A percentile compares a stretch with the other conserved stretches of the same genome.
phyloP scores from a whole-genome alignment of 169 alveolate genomes.

The Eimeria necatrix region DNA sequence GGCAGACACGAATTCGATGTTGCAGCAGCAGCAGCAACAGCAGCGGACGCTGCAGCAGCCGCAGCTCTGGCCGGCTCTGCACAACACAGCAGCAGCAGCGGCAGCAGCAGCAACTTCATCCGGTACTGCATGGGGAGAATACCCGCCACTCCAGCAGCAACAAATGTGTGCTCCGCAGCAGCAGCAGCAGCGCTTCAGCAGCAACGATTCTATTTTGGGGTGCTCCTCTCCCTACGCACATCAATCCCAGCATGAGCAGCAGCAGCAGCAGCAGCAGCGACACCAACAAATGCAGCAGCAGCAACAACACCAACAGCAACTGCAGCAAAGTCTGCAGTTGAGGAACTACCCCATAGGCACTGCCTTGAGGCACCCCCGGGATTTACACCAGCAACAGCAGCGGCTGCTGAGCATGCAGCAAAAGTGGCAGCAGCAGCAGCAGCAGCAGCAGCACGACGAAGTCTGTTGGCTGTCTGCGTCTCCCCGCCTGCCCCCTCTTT shows the following conservation, averaged over 20 bases:
- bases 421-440: conserved; percentile 7
- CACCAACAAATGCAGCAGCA: no score
- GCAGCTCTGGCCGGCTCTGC: not conserved
- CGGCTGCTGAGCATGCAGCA: not conserved
- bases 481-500: conserved; percentile 1
- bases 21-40: conserved; percentile 46
- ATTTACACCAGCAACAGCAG: not conserved
- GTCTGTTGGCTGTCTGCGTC: conserved; percentile 31
- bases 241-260: not conserved
- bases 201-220: not conserved
- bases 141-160: conserved; percentile 4
- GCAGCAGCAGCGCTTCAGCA: conserved; percentile 38
- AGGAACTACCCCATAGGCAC: not conserved
- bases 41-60: conserved; percentile 18
- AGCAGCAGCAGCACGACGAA: not conserved
- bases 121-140: conserved; percentile 4
- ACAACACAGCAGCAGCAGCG: not conserved
- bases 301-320: conserved; percentile 26
- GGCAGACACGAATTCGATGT: not conserved
- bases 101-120: not conserved
- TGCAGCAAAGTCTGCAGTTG: not conserved
- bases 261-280: not conserved
- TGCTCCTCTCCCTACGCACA: not conserved
- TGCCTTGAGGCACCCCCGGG: conserved; percentile 9
- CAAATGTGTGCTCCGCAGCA: not conserved